Conservation (phyloP, 2,329 filamentous ascomycete species). For the Scedosporium dehoogii region DNA sequence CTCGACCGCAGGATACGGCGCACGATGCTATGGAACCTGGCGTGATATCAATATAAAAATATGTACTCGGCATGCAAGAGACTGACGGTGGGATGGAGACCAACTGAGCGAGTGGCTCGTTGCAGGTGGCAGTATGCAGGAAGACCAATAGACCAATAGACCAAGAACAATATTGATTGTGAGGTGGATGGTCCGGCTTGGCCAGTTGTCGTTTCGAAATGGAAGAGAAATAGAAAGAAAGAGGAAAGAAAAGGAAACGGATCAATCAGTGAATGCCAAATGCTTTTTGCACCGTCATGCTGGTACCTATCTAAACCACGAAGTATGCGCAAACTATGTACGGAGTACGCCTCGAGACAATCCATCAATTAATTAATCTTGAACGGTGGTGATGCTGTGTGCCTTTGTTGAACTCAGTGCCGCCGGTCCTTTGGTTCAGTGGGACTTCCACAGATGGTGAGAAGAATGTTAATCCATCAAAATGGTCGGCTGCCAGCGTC, state of each 20-base stretch:
- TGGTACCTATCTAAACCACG: neutral
- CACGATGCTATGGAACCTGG: neutral
- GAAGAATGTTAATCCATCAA: neutral
- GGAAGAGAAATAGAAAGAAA: neutral
- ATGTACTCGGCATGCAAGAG: neutral
- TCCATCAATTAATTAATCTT: too few species aligned
- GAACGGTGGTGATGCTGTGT: too few species aligned
- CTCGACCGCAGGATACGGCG: neutral
- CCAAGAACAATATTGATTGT: neutral
- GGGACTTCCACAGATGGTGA: neutral
- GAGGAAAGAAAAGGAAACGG: neutral
- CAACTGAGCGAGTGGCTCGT: neutral
- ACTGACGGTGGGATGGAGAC: neutral
- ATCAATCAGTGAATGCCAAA: neutral
- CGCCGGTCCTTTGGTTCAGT: too few species aligned
- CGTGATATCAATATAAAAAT: neutral
- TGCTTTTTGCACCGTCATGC: neutral
- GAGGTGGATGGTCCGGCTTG: neutral
- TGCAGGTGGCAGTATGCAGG: neutral
- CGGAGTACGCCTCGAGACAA: too few species aligned
- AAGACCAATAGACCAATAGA: neutral
- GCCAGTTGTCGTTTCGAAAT: neutral
- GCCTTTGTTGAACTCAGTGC: neutral
- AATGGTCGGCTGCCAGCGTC: neutral
- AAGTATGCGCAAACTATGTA: too few species aligned